Evolutionary conservation across 2,329 filamentous ascomycete species (phyloP).

Genomic region (Didymella glomerata): DNA sequence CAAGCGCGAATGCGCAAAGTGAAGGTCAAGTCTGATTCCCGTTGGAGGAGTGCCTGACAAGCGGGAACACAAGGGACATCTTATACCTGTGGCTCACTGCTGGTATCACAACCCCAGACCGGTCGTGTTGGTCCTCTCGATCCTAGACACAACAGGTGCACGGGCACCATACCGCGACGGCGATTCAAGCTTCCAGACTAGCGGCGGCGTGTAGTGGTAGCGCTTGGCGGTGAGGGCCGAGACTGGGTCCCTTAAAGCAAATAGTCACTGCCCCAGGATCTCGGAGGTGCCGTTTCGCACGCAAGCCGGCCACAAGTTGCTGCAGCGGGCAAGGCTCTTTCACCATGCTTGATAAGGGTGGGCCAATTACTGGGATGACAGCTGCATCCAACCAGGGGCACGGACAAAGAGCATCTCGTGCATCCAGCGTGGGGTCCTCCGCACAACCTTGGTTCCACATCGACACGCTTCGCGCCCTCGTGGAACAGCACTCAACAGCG

Average conservation of each 20-base stretch:
- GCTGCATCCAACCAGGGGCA: conserved; percentile 21
- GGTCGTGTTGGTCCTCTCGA: conserved; percentile 15
- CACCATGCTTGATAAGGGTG: conserved; percentile 37
- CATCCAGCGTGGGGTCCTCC: conserved; percentile 31
- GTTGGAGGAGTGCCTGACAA: conserved; percentile 19
- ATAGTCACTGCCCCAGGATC: conserved; percentile 26
- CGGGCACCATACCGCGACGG: conserved; percentile 20
- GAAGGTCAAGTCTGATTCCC: conserved; percentile 29
- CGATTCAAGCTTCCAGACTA: conserved; percentile 28
- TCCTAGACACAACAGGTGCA: conserved; percentile 28
- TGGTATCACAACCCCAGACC: conserved; percentile 28
- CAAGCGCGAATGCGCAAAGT: conserved; percentile 28
- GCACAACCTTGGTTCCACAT: conserved; percentile 12
- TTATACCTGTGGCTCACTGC: conserved; percentile 37
- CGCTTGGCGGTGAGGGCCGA: conserved; percentile 28
- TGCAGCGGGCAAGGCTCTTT: conserved; percentile 23
- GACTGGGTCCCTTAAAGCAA: conserved; percentile 29
- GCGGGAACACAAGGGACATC: conserved; percentile 31
- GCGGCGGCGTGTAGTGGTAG: conserved; percentile 23
- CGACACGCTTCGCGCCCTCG: conserved; percentile 4
- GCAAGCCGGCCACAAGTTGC: conserved; percentile 27
- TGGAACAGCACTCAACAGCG: not conserved
- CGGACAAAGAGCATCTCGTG: conserved; percentile 26
- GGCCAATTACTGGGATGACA: conserved; percentile 22
- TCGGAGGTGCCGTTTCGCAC: conserved; percentile 26